Conservation (phyloP, 2,329 filamentous ascomycete species). For the Diaporthe sp. region DNA sequence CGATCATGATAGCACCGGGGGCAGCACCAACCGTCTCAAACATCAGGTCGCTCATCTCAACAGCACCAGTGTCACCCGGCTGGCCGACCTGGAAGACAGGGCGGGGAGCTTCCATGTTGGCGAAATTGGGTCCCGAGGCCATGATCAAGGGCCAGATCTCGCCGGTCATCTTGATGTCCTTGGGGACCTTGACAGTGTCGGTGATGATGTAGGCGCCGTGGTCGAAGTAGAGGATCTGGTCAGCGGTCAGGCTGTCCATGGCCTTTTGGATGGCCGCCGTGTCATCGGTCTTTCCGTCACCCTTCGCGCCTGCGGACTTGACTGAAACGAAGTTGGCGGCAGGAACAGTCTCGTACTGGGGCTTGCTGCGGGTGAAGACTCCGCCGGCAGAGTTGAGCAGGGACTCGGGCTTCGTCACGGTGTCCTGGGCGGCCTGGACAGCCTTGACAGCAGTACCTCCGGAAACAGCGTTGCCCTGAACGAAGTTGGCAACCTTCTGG, state of each 20-base stretch:
- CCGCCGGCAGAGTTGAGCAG: constrained; percentile 74
- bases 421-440: constrained; percentile 68
- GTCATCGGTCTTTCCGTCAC: constrained; percentile 89
- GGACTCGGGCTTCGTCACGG: constrained; percentile 70
- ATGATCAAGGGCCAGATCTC: constrained; percentile 94
- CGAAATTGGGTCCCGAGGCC: constrained; percentile 80
- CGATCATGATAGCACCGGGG: constrained; percentile 88
- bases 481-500: constrained; percentile 75
- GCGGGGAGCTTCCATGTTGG: constrained; percentile 78
- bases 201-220: constrained; percentile 79
- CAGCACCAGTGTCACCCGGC: constrained; percentile 78
- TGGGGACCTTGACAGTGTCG: constrained; percentile 77
- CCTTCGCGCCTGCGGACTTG: constrained; percentile 84
- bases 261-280: constrained; percentile 84
- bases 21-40: constrained; percentile 86
- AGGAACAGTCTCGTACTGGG: constrained; percentile 80
- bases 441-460: constrained; percentile 57
- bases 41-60: constrained; percentile 90
- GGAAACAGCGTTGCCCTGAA: constrained; percentile 82
- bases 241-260: constrained; percentile 73
- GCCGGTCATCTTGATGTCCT: constrained; percentile 87
- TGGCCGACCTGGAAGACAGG: constrained; percentile 89
- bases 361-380: constrained; percentile 87
- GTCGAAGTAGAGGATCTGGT: constrained; percentile 79
- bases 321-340: constrained; percentile 83